Conservation (phyloP, 108 stramenopile species). For the Aurantiochytrium sp. region DNA sequence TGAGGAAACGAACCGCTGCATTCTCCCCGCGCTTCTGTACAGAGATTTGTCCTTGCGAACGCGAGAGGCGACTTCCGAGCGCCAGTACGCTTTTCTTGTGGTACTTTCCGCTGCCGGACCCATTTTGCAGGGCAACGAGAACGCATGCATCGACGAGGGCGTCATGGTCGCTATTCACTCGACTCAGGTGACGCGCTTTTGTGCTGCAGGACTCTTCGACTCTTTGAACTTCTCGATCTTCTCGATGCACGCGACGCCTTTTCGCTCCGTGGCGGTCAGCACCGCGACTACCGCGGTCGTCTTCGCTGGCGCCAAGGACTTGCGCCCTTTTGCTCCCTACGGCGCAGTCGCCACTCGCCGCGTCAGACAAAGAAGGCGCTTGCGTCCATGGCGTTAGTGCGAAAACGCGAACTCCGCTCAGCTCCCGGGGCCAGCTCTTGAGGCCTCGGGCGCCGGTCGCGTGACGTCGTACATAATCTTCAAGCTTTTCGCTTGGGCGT, state of each 20-base stretch:
- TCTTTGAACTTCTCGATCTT: too few species aligned
- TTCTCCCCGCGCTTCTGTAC: not conserved
- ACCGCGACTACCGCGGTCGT: too few species aligned
- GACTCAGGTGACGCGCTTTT: too few species aligned
- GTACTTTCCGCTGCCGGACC: not conserved
- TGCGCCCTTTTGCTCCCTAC: too few species aligned
- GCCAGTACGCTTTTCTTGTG: not conserved
- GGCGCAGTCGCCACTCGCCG: too few species aligned
- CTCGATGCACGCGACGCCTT: too few species aligned
- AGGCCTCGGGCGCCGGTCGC: not conserved
- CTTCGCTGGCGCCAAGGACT: too few species aligned
- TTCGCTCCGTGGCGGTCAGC: too few species aligned
- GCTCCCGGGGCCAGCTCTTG: not conserved
- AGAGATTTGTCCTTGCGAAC: not conserved
- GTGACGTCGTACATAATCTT: not conserved
- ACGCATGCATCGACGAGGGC: not conserved
- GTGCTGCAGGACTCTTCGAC: too few species aligned
- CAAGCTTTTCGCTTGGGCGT: not conserved
- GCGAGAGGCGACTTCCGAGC: not conserved
- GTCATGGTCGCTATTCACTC: not conserved
- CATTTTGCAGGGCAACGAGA: not conserved
- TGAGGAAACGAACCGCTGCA: not conserved
- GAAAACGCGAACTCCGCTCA: not conserved
- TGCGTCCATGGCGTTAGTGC: not conserved
- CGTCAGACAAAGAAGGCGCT: too few species aligned